Evolutionary conservation across 2,329 filamentous ascomycete genomes (phyloP).

Genomic region (Pseudogymnoascus sp.): DNA sequence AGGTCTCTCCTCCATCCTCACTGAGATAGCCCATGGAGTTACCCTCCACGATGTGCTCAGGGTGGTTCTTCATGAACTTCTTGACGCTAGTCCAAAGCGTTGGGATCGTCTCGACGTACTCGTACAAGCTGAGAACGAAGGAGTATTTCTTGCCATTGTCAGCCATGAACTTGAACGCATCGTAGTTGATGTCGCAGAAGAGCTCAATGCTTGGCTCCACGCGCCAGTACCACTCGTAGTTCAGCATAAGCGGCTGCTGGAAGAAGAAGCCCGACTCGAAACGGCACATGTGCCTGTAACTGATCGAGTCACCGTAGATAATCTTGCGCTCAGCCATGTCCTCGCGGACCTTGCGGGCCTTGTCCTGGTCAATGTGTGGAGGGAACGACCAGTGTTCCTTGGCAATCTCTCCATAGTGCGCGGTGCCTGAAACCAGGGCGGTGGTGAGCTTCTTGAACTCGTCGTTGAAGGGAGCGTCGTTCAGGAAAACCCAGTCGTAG

Average conservation of each 20-base stretch:
- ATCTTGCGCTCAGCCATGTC: constrained; percentile 93
- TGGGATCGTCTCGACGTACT: constrained; percentile 90
- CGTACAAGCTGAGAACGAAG: constrained; percentile 90
- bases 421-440: constrained; percentile 85
- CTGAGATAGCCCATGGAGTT: constrained; percentile 91
- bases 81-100: constrained; percentile 94
- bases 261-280: constrained; percentile 99
- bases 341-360: constrained; percentile 81
- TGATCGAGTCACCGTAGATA: constrained; percentile 95
- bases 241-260: constrained; percentile 83
- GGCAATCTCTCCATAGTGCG: constrained; percentile 83
- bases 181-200: constrained; percentile 91
- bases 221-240: constrained; percentile 99
- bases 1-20: constrained; percentile 82
- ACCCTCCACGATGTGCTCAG: constrained; percentile 74
- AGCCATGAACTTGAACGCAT: constrained; percentile 94
- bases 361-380: constrained; percentile 90
- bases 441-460: constrained; percentile 89
- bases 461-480: constrained; percentile 89
- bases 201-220: constrained; percentile 96
- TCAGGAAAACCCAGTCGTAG: constrained; percentile 99
- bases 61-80: constrained; percentile 86
- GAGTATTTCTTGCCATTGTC: constrained; percentile 98
- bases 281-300: constrained; percentile 98
- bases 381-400: constrained; percentile 97